Evolutionary conservation across 306 rosid genomes (phyloP), one percentile per base, ranked within the genome.

Genomic region (Malus fusca): DNA sequence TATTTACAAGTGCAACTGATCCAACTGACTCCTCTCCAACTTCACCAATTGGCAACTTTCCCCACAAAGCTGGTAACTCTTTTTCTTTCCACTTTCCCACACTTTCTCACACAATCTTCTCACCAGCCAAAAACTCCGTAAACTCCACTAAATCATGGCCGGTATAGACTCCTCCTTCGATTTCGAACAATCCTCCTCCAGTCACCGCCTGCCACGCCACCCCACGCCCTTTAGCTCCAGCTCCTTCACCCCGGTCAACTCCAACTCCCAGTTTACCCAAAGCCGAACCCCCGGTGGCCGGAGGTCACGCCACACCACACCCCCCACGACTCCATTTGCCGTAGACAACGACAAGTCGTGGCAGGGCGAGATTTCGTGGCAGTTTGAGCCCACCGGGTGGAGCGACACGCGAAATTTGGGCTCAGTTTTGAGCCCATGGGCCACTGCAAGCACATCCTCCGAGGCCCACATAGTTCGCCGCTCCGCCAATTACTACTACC

Each of bases 311-410:
- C 80, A 12, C 13, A 26, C 40, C 68, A 59, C 72, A 22, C 40
- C 82, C 52, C 98, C 95, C 5, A 18, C 85, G 4, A 83, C 94
- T 7, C 91, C 97, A 21, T 88, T 91, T 42, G 91, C 92, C 8
- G 66, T 96, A 11, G 93, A 94, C 33, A 74, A 83, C 4, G 95
- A 90, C 35, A 77, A n/a, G 68, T 91, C 97, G 23, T 90, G 96
- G 98, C 88, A 86, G 71, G 82, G 80, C 11, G 95, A 90, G 81
- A 78, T 94, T 75, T 94, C 96, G 4, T 94, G 98, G 97, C 89
- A 90, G 56, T 86, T 88, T 48, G 85, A 87, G 85, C 85, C 98
- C 23, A 79, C 75, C 0, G 91, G 95, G 11, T 85, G 82, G 90
- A 81, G 58, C 0, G 92, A 84, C 18, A 61, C 74, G 53, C 86